A percentile compares a stretch with the other conserved stretches of the same genome.
phyloP scores from a whole-genome alignment of 139 green algal genomes.

The Coelastrella sp. region DNA sequence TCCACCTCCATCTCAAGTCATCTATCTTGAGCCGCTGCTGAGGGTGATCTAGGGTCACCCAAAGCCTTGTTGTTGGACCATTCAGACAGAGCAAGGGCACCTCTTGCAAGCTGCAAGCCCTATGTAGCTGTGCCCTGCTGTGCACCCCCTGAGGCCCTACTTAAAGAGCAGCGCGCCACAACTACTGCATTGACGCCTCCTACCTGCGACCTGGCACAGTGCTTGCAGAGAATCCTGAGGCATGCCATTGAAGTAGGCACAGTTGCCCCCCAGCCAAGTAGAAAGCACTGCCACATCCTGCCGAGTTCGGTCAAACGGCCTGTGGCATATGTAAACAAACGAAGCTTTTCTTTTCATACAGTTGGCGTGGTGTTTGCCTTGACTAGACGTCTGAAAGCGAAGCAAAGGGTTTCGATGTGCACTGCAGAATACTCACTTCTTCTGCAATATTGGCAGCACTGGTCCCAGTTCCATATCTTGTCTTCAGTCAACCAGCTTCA shows the following conservation, averaged over 20 bases:
- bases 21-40: no score
- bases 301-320: background rate
- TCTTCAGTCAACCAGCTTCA: no score
- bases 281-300: slow-evolving; percentile 1
- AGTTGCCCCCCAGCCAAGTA: background rate
- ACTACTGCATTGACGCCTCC: background rate
- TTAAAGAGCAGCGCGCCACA: background rate
- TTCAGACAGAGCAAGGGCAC: no score
- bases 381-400: background rate
- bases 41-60: no score
- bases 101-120: no score
- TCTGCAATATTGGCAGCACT: background rate
- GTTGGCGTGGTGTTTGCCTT: background rate
- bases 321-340: background rate
- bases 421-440: background rate
- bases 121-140: no score
- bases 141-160: no score
- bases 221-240: background rate
- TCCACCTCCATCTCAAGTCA: no score
- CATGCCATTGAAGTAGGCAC: background rate
- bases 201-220: slow-evolving; percentile 3
- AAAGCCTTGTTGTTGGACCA: no score
- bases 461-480: background rate
- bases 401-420: no score
- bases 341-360: background rate